Percentiles rank a stretch among this genome's conserved stretches.
Evolutionary conservation across 148 eudicot species (phyloP).

Genomic region (Cornus kousa): DNA sequence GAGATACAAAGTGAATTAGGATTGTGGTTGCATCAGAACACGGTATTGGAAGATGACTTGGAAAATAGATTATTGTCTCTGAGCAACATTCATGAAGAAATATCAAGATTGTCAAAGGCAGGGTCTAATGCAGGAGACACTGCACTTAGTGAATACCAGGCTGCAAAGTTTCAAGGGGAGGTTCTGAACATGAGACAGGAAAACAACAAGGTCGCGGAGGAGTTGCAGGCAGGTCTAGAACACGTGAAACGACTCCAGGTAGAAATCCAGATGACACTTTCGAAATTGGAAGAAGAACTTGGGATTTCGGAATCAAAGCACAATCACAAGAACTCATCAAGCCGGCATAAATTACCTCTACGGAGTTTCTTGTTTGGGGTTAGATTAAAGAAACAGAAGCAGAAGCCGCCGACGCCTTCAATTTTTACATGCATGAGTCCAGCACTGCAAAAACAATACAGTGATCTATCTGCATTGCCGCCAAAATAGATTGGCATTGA

Average conservation of each 20-base stretch:
- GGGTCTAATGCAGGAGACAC: constrained; percentile 22
- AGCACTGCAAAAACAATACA: constrained; percentile 33
- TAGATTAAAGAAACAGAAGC: constrained; percentile 62
- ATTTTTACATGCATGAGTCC: constrained; percentile 59
- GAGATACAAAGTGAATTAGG: constrained; percentile 70
- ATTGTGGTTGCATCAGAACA: constrained; percentile 69
- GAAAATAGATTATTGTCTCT: constrained; percentile 53
- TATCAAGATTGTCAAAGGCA: constrained; percentile 30
- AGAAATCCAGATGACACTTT: constrained; percentile 43
- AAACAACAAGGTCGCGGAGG: constrained; percentile 63
- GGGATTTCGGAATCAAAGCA: constrained; percentile 30
- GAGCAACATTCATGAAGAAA: constrained; percentile 54
- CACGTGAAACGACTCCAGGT: constrained; percentile 45
- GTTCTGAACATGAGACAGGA: constrained; percentile 76
- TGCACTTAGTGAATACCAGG: constrained; percentile 45
- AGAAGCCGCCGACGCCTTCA: constrained; percentile 42
- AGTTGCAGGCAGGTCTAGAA: constrained; percentile 52
- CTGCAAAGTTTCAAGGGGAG: constrained; percentile 86
- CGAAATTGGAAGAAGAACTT: constrained; percentile 55
- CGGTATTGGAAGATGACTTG: constrained; percentile 62
- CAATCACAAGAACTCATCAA: constrained; percentile 30
- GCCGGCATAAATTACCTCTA: constrained; percentile 54
- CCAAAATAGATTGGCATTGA: constrained; percentile 9
- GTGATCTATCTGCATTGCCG: constrained; percentile 21
- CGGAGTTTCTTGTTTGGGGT: constrained; percentile 69